Percentiles rank a stretch among this genome's conserved stretches.
Conservation (phyloP, 75 land plant genomes). For the Cunninghamia lanceolata region DNA sequence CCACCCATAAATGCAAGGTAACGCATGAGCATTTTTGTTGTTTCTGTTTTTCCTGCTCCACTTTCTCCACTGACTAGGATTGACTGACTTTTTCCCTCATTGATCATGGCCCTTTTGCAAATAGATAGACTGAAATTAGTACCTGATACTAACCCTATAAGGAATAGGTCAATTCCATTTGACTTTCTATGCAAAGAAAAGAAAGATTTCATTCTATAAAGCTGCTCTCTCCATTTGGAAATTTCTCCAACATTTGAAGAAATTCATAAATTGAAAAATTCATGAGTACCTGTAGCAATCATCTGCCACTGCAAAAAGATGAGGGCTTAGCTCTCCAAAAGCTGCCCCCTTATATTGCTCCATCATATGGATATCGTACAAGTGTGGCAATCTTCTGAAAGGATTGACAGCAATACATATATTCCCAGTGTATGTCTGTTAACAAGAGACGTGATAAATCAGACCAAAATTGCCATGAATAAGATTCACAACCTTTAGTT, state of each 20-base stretch:
- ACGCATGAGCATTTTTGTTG: slow-evolving; percentile 86
- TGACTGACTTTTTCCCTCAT: slow-evolving; percentile 76
- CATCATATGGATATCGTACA: slow-evolving; percentile 88
- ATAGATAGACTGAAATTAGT: background rate
- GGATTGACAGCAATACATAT: slow-evolving; percentile 91
- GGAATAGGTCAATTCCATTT: background rate
- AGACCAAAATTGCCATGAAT: background rate
- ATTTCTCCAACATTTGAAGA: background rate
- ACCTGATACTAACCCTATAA: background rate
- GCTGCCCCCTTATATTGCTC: slow-evolving; percentile 87
- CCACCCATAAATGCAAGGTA: slow-evolving; percentile 94
- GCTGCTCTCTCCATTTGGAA: background rate
- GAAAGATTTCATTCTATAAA: background rate
- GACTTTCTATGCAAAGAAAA: background rate
- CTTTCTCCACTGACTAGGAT: slow-evolving; percentile 91
- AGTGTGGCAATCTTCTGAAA: slow-evolving; percentile 80
- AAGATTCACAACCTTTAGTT: background rate
- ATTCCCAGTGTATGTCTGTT: slow-evolving; percentile 86
- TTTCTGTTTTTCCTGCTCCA: slow-evolving; percentile 93
- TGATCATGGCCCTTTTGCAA: slow-evolving; percentile 67
- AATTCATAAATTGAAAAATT: background rate
- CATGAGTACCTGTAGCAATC: slow-evolving; percentile 57
- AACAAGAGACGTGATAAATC: background rate
- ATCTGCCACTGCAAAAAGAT: slow-evolving; percentile 89
- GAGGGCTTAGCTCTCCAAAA: slow-evolving; percentile 88